Percentiles rank a stretch among this genome's conserved stretches.
phyloP scores from a whole-genome alignment of 2,329 filamentous ascomycete species.

The Geosmithia flava region DNA sequence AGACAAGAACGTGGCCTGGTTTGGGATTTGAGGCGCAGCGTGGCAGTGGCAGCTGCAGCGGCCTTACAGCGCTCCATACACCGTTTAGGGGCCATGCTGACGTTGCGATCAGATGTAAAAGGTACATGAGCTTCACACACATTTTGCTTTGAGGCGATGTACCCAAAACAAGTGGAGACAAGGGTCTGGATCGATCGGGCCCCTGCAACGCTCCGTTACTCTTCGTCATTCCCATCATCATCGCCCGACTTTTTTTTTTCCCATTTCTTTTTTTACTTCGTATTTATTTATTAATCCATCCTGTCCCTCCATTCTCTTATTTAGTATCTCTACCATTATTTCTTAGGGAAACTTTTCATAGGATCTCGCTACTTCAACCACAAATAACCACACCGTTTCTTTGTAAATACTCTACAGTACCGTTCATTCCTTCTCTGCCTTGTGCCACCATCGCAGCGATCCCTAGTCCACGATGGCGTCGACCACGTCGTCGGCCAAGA shows the following conservation, averaged over 20 bases:
- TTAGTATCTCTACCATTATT: too few species aligned
- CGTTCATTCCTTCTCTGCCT: neutral
- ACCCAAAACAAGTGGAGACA: neutral
- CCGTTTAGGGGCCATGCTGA: neutral
- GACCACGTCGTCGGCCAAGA: constrained; percentile 15
- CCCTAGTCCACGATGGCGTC: neutral
- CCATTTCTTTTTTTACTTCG: neutral
- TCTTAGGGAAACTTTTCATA: too few species aligned
- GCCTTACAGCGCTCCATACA: too few species aligned
- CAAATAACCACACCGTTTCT: too few species aligned
- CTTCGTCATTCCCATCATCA: neutral
- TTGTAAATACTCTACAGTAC: too few species aligned
- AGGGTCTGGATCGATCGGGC: neutral
- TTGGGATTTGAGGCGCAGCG: neutral
- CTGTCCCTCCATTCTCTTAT: neutral
- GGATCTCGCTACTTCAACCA: too few species aligned
- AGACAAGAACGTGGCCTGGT: too few species aligned
- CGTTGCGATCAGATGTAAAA: neutral
- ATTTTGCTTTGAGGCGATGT: too few species aligned
- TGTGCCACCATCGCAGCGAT: neutral
- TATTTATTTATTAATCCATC: neutral
- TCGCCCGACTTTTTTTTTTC: neutral
- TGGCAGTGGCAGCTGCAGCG: neutral
- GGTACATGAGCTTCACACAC: neutral
- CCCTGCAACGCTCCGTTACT: neutral